Base-by-base conservation (phyloP, 2,329 filamentous ascomycete genomes). In the Pyrenochaeta sp. region DNA sequence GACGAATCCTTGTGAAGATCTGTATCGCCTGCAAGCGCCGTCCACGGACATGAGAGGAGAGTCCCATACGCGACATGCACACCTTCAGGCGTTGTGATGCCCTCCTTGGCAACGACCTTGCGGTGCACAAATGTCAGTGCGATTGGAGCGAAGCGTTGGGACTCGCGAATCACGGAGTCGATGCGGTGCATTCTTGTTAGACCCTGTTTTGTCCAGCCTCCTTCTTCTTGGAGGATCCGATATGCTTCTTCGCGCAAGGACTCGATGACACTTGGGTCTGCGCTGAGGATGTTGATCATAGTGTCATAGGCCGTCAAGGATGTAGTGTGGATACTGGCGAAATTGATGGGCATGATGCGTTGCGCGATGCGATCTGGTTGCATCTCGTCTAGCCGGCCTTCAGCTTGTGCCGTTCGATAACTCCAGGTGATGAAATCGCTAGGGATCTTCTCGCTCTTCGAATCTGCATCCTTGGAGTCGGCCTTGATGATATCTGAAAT, bases 1-100 rank as follows among this genome's bases (percentile, higher is more conserved):
- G 24, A 61, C 61, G n/a, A 51, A 63, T n/a, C 40, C 34, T 6
- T 50, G 14, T 61, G 45, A 9, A 63, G 21, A 3, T 53, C 48
- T 2, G 41, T 35, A 21, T 67, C 63, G 7, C 36, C 11, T 5
- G 59, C 55, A 7, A 61, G 18, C 2, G 48, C 39, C 9, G 30
- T 35, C 58, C 60, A 63, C 5, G 60, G 51, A 28, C 43, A 58
- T 7, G 53, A 45, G 6, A 65, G 18, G 2, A 51, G 19, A 7
- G 58, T 50, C 8, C 63, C 55, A 29, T 52, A 46, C 10, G 45
- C 30, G 3, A 58, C n/a, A 37, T 54, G 42, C 3, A 51, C 14
- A 19, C 56, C 57, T 75, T 97, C 93, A 6, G 93, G 94, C 22
- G 91, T 84, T 11, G 90, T 85, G 67, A 97, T 96, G 22, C 86